Evolutionary conservation across 2,329 filamentous ascomycete species (phyloP).

Genomic region (Neodidymelliopsis sp.): DNA sequence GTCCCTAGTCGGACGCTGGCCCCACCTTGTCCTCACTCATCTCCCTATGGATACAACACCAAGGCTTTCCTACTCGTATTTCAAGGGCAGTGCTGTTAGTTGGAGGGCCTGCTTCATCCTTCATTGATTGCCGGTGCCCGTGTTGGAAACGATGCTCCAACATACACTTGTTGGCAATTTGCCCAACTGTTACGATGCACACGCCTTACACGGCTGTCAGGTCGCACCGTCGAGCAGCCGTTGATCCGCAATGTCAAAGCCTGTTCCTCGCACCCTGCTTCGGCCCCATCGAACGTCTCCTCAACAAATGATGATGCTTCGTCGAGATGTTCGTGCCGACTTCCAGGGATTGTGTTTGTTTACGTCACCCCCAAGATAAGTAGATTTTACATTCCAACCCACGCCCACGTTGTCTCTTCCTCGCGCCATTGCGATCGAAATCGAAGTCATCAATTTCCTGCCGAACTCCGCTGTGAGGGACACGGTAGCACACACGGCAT

Average conservation of each 20-base stretch:
- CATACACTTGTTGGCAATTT: no score
- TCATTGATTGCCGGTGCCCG: no score
- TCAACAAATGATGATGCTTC: constrained; percentile 6
- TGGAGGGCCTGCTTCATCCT: no score
- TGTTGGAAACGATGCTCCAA: no score
- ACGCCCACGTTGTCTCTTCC: not conserved
- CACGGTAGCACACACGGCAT: constrained; percentile 1
- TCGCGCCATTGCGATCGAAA: not conserved
- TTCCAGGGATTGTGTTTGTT: constrained; percentile 8
- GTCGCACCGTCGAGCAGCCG: constrained; percentile 9
- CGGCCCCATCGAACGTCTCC: not conserved
- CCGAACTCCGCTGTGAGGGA: not conserved
- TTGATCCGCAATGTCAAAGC: constrained; percentile 8
- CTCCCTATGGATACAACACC: constrained; percentile 8
- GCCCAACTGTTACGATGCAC: no score
- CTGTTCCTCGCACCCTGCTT: constrained; percentile 9
- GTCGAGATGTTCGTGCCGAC: constrained; percentile 9
- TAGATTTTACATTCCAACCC: constrained; percentile 5
- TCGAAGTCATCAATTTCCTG: no score
- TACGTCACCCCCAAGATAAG: constrained; percentile 14
- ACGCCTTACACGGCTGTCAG: constrained; percentile 7
- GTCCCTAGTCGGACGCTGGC: constrained; percentile 2
- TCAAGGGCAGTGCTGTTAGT: no score
- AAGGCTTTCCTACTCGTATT: no score
- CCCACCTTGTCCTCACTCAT: constrained; percentile 13